These are phyloP conservation scores for Nidularia sp. DNA, from an alignment of 768 basidiomycete species.

Conservation along the genomic window DNA sequence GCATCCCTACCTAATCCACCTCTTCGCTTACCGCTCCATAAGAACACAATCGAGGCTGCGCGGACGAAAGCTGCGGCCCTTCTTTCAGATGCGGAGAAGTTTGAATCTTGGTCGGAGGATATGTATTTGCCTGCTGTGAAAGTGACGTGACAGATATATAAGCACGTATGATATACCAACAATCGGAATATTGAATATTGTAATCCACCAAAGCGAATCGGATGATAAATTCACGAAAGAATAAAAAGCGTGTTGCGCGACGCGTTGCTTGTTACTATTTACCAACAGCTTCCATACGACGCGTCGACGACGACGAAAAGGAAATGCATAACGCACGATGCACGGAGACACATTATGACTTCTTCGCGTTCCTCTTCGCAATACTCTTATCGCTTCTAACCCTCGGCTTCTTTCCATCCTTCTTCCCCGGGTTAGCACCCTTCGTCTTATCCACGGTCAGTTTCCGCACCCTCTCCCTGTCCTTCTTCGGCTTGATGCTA, in stretches of 20 bases:
- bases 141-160: too few species aligned
- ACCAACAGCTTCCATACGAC: too few species aligned
- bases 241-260: too few species aligned
- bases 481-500: slow-evolving; percentile 31
- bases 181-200: too few species aligned
- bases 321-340: too few species aligned
- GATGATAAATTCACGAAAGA: too few species aligned
- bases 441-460: slow-evolving; percentile 6
- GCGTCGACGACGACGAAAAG: too few species aligned
- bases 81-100: neutral
- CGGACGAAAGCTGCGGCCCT: neutral
- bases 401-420: slow-evolving; percentile 16
- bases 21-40: neutral
- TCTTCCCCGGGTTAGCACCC: slow-evolving; percentile 27
- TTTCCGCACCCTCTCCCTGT: slow-evolving; percentile 47
- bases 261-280: too few species aligned
- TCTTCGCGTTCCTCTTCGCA: slow-evolving; percentile 56
- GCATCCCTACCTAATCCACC: slow-evolving; percentile 6
- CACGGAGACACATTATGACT: slow-evolving; percentile 21
- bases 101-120: slow-evolving; percentile 2
- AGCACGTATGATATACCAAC: too few species aligned
- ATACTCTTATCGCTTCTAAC: slow-evolving; percentile 52
- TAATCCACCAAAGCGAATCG: too few species aligned
- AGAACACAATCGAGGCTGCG: neutral
- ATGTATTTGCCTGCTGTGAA: neutral